Percentiles rank a stretch among this genome's conserved stretches.
Conservation (phyloP, 2,329 filamentous ascomycete species). For the Fusarium sp. region DNA sequence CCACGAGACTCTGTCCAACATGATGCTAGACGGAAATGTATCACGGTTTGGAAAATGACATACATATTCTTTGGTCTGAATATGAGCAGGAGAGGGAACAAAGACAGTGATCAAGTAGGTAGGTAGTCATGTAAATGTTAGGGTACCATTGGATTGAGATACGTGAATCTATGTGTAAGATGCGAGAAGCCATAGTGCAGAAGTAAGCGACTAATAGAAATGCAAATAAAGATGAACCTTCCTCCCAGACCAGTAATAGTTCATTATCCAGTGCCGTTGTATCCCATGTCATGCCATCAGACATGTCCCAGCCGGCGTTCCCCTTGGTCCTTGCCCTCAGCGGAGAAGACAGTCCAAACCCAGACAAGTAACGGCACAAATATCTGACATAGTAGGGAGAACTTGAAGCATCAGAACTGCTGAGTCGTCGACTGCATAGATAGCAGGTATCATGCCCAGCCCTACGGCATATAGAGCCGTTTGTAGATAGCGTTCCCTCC, state of each 20-base stretch:
- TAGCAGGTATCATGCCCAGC: neutral
- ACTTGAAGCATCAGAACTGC: neutral
- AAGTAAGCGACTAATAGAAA: neutral
- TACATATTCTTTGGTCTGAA: too few relatives aligned
- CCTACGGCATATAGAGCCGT: neutral
- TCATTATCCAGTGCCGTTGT: neutral
- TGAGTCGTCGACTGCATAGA: neutral
- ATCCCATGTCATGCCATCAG: neutral
- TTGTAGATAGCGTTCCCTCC: neutral
- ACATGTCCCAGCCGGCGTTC: neutral
- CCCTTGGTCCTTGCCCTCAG: neutral
- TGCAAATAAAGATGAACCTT: neutral
- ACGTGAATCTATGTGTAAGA: neutral
- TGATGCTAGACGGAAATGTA: too few relatives aligned
- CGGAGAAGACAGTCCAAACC: neutral
- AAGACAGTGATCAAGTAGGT: neutral
- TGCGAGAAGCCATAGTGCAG: neutral
- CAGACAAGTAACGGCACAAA: neutral
- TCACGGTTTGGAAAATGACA: too few relatives aligned
- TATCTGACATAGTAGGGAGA: neutral
- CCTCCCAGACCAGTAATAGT: neutral
- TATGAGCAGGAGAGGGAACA: neutral
- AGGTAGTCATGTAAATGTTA: neutral
- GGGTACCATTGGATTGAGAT: neutral
- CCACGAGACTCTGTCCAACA: neutral